Conservation (phyloP, 1,284 basidiomycete species). For the Pyrrhoderma noxium region DNA sequence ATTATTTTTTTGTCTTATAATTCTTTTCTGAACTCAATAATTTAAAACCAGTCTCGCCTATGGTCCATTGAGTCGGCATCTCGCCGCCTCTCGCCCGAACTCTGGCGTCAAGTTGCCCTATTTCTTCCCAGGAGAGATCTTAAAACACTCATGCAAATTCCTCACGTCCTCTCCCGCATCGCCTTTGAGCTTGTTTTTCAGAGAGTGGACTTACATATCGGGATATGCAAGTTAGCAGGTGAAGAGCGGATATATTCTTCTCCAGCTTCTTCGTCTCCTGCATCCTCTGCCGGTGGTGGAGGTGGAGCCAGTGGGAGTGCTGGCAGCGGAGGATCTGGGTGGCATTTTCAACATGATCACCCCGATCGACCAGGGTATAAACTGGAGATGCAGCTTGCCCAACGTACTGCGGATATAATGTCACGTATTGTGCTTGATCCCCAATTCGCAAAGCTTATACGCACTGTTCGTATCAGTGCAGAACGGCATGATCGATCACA, state of each 20-base stretch:
- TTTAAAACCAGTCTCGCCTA: slow-evolving; percentile 11
- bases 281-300: too few relatives aligned
- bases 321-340: not conserved
- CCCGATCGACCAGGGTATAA: slow-evolving; percentile 14
- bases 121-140: slow-evolving; percentile 60
- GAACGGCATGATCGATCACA: slow-evolving; percentile 39
- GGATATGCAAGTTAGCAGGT: slow-evolving; percentile 22
- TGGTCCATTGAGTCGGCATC: slow-evolving; percentile 21
- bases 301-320: not conserved
- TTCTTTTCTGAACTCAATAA: not conserved
- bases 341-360: slow-evolving; percentile 7
- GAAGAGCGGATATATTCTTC: slow-evolving; percentile 5
- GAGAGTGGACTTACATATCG: slow-evolving; percentile 54
- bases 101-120: slow-evolving; percentile 62
- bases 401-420: slow-evolving; percentile 64
- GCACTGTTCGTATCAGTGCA: slow-evolving; percentile 51
- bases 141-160: slow-evolving; percentile 54
- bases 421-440: slow-evolving; percentile 56
- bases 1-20: slow-evolving; percentile 1
- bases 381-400: slow-evolving; percentile 45
- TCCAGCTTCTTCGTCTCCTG: too few relatives aligned
- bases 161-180: slow-evolving; percentile 58
- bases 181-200: slow-evolving; percentile 61
- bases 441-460: slow-evolving; percentile 50
- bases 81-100: slow-evolving; percentile 53